phyloP scores from a whole-genome alignment of 352 stramenopile genomes.

The Pythium vanterpoolii region DNA sequence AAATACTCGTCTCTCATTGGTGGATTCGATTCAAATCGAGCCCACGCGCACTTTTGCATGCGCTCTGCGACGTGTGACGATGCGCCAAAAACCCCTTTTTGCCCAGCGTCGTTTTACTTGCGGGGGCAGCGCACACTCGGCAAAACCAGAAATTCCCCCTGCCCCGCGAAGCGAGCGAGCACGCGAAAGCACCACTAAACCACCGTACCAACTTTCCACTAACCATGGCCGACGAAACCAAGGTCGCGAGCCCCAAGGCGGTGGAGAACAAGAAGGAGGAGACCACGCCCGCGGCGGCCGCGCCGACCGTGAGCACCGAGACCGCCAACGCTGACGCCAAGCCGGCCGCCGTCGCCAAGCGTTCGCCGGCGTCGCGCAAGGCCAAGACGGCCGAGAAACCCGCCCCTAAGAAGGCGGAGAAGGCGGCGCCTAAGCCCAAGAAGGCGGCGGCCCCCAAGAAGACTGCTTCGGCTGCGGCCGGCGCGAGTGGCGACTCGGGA shows the following conservation, averaged over 20 bases:
- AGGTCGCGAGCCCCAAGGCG: conserved; percentile 42
- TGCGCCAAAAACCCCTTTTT: conserved; percentile 11
- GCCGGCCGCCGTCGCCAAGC: conserved; percentile 35
- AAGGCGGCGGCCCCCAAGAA: conserved; percentile 32
- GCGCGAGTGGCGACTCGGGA: conserved; percentile 26
- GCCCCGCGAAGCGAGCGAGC: not conserved
- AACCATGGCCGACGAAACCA: conserved; percentile 47
- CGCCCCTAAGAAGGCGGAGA: conserved; percentile 37
- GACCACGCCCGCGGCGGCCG: conserved; percentile 2
- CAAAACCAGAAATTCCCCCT: conserved; percentile 16
- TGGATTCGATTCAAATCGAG: conserved; percentile 14
- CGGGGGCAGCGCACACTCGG: conserved; percentile 12
- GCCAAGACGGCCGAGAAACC: conserved; percentile 54
- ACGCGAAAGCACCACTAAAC: not conserved
- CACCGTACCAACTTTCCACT: not conserved
- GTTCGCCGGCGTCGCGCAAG: conserved; percentile 47
- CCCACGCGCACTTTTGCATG: conserved; percentile 23
- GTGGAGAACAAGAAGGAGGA: conserved; percentile 23
- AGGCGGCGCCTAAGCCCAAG: conserved; percentile 19
- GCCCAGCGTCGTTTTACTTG: not conserved
- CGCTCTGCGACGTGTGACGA: conserved; percentile 24
- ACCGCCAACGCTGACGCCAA: conserved; percentile 20
- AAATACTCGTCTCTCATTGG: conserved; percentile 26
- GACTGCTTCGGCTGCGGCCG: conserved; percentile 25
- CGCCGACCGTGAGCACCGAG: conserved; percentile 14